These are phyloP conservation scores for Microglena sp. DNA, from an alignment of 139 green algal species.

Conservation along the genomic window DNA sequence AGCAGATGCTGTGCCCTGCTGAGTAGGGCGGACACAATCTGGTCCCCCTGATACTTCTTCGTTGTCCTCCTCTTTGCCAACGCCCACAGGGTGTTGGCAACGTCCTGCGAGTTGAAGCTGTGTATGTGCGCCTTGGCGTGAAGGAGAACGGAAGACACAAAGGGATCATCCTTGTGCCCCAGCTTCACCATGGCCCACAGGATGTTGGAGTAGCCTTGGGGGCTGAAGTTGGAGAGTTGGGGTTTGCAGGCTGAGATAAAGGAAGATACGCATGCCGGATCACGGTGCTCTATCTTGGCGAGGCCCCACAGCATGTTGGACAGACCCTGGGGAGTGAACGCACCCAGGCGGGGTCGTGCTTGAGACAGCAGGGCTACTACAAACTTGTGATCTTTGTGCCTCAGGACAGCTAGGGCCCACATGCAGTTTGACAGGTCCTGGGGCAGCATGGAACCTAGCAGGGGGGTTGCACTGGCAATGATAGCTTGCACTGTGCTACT, in stretches of 20 bases:
- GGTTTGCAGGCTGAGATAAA: background rate
- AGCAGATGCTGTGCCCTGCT: too few species aligned
- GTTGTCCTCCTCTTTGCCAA: background rate
- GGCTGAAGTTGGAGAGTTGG: background rate
- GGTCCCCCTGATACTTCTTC: background rate
- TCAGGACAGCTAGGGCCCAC: background rate
- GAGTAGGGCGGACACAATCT: too few species aligned
- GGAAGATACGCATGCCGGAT: background rate
- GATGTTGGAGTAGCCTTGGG: background rate
- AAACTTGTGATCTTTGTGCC: background rate
- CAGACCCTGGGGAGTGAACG: background rate
- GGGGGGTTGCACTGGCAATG: too few species aligned
- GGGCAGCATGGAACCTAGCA: too few species aligned
- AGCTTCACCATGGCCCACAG: slow-evolving; percentile 1
- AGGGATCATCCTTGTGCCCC: background rate
- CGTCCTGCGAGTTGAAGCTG: background rate
- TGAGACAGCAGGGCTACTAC: background rate
- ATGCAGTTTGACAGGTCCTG: background rate
- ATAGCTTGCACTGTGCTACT: too few species aligned
- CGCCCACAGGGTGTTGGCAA: background rate
- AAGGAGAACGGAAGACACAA: background rate
- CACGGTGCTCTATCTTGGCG: background rate
- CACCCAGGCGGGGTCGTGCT: background rate
- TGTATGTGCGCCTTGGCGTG: background rate
- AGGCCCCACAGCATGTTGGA: background rate